Evolutionary conservation across 2,329 filamentous ascomycete genomes (phyloP).

Genomic region (Orbilia javanica): DNA sequence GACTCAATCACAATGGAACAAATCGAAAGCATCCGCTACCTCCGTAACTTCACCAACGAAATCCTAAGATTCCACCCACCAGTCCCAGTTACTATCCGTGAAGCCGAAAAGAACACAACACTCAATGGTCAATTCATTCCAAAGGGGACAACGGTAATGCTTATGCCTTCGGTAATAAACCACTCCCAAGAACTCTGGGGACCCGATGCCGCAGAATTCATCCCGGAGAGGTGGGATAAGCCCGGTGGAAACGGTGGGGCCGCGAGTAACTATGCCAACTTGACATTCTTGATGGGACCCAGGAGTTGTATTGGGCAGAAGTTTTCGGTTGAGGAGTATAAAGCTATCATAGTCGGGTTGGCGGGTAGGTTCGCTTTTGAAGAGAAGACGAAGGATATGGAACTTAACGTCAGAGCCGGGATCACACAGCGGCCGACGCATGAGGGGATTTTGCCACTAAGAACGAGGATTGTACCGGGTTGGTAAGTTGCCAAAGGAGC

Average conservation of each 20-base stretch:
- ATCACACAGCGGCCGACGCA: conserved; percentile 77
- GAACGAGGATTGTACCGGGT: conserved; percentile 75
- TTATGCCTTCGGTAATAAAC: conserved; percentile 76
- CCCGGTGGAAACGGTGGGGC: conserved; percentile 73
- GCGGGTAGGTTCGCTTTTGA: conserved; percentile 81
- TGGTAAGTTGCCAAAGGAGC: conserved; percentile 68
- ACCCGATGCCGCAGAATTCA: conserved; percentile 78
- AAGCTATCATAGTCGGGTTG: conserved; percentile 81
- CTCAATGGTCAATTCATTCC: conserved; percentile 77
- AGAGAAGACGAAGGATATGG: conserved; percentile 73
- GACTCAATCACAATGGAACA: conserved; percentile 62
- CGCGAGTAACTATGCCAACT: conserved; percentile 78
- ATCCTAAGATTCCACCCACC: conserved; percentile 79
- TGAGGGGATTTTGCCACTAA: conserved; percentile 77
- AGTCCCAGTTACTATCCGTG: conserved; percentile 77
- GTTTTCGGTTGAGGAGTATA: conserved; percentile 87
- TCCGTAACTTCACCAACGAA: conserved; percentile 83
- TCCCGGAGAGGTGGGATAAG: conserved; percentile 79
- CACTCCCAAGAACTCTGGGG: conserved; percentile 79
- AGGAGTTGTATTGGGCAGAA: conserved; percentile 84
- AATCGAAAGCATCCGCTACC: conserved; percentile 79
- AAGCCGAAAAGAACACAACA: conserved; percentile 74
- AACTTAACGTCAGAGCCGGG: conserved; percentile 76
- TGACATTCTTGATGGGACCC: conserved; percentile 89
- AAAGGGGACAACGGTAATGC: conserved; percentile 76